Conservation (phyloP, 2,329 filamentous ascomycete genomes). For the Lasiodiplodia sp. region DNA sequence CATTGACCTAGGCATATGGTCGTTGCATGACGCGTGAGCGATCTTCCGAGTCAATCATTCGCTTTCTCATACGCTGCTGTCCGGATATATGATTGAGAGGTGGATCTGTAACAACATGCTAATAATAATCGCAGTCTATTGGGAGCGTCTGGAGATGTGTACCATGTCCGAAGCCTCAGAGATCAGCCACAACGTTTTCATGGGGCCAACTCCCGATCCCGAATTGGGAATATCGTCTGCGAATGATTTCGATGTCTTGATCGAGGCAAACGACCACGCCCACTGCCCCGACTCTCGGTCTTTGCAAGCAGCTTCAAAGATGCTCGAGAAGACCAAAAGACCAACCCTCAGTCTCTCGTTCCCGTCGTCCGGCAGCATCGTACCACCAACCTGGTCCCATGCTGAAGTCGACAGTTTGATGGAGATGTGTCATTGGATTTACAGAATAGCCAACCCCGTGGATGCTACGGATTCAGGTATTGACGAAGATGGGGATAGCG, state of each 20-base stretch:
- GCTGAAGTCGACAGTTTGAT: slow-evolving; percentile 83
- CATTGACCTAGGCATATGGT: not conserved
- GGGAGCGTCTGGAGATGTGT: slow-evolving; percentile 92
- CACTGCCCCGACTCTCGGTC: slow-evolving; percentile 74
- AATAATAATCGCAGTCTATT: slow-evolving; percentile 63
- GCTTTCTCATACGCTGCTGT: not conserved
- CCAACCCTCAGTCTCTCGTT: slow-evolving; percentile 74
- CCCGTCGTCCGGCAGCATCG: slow-evolving; percentile 91
- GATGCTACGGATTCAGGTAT: slow-evolving; percentile 52
- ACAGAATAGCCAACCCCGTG: slow-evolving; percentile 70
- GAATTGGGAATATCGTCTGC: slow-evolving; percentile 54
- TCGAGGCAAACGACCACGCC: slow-evolving; percentile 88
- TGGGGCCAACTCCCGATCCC: slow-evolving; percentile 84
- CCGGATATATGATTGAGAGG: not conserved
- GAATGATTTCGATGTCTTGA: slow-evolving; percentile 79
- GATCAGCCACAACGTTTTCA: slow-evolving; percentile 87
- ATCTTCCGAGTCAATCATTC: not conserved
- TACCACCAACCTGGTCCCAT: slow-evolving; percentile 83
- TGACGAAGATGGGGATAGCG: slow-evolving; percentile 56
- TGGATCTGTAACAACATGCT: not conserved
- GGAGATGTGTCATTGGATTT: slow-evolving; percentile 89
- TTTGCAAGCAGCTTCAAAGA: slow-evolving; percentile 69
- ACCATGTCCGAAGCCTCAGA: slow-evolving; percentile 89
- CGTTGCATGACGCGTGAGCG: not conserved
- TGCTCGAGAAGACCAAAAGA: slow-evolving; percentile 53